Percentiles rank a stretch among this genome's conserved stretches.
Conservation (phyloP, 352 stramenopile species). For the Elongisporangium anandrum region DNA sequence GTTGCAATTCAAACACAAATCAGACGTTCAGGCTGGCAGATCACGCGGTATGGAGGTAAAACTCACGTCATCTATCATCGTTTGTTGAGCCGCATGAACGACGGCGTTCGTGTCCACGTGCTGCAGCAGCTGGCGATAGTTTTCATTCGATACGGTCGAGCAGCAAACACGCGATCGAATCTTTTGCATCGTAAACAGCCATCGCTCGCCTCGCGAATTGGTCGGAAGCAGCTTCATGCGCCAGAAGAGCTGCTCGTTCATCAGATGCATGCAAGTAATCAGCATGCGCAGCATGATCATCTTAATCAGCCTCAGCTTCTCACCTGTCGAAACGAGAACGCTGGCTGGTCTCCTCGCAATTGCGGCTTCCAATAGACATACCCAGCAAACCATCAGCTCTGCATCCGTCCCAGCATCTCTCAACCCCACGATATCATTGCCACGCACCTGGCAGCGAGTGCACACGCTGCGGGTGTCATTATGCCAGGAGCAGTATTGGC, state of each 20-base stretch:
- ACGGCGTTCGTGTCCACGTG: slow-evolving; percentile 13
- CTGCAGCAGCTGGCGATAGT: slow-evolving; percentile 29
- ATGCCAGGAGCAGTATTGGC: slow-evolving; percentile 39
- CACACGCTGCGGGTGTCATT: slow-evolving; percentile 22
- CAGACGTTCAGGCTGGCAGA: background rate
- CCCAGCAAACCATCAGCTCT: background rate
- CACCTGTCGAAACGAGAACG: slow-evolving; percentile 35
- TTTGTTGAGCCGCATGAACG: slow-evolving; percentile 23
- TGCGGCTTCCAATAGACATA: slow-evolving; percentile 15
- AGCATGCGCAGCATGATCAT: no score
- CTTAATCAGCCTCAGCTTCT: background rate
- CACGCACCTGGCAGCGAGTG: slow-evolving; percentile 28
- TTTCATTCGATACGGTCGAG: slow-evolving; percentile 23
- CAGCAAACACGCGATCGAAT: slow-evolving; percentile 21
- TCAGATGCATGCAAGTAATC: background rate
- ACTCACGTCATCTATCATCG: slow-evolving; percentile 30
- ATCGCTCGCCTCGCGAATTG: slow-evolving; percentile 37
- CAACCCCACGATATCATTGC: background rate
- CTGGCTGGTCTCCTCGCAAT: slow-evolving; percentile 24
- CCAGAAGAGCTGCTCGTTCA: slow-evolving; percentile 28
- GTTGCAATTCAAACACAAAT: background rate
- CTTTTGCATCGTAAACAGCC: slow-evolving; percentile 38
- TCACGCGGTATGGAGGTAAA: background rate
- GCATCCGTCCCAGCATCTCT: background rate
- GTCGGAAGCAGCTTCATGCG: slow-evolving; percentile 47